Conservation (phyloP, 2,329 filamentous ascomycete species). For the Colletotrichum lini region DNA sequence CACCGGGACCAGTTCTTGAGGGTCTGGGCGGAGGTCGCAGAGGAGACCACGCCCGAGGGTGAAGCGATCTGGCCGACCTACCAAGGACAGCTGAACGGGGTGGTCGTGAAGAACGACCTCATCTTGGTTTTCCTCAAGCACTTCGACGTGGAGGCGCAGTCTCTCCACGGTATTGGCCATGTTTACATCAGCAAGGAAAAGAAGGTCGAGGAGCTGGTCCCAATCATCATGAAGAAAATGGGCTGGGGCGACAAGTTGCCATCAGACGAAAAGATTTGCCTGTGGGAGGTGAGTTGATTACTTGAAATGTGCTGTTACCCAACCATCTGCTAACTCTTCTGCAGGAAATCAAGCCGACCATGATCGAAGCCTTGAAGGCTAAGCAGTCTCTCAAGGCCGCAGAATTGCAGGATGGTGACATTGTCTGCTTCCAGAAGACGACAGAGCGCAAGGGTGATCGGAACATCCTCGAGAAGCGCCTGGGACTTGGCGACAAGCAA, state of each 20-base stretch:
- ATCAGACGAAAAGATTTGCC: constrained; percentile 71
- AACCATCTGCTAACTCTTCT: constrained; percentile 43
- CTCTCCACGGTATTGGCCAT: constrained; percentile 82
- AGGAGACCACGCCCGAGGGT: constrained; percentile 77
- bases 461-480: constrained; percentile 56
- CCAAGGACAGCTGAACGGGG: constrained; percentile 69
- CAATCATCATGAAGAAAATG: constrained; percentile 86
- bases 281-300: constrained; percentile 78
- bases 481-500: constrained; percentile 56
- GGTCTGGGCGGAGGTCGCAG: constrained; percentile 87
- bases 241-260: constrained; percentile 84
- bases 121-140: constrained; percentile 94
- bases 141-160: constrained; percentile 85
- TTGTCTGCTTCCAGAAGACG: constrained; percentile 90
- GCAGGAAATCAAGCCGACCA: constrained; percentile 95
- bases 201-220: constrained; percentile 87
- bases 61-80: constrained; percentile 80
- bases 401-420: constrained; percentile 97
- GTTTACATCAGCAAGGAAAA: constrained; percentile 90
- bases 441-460: constrained; percentile 62
- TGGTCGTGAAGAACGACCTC: constrained; percentile 70
- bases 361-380: constrained; percentile 95
- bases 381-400: constrained; percentile 92
- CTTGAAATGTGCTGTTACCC: not conserved
- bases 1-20: constrained; percentile 81